These are phyloP conservation scores for Westerdykella aurantiaca DNA, from an alignment of 2,329 filamentous ascomycete genomes.

Conservation along the genomic window DNA sequence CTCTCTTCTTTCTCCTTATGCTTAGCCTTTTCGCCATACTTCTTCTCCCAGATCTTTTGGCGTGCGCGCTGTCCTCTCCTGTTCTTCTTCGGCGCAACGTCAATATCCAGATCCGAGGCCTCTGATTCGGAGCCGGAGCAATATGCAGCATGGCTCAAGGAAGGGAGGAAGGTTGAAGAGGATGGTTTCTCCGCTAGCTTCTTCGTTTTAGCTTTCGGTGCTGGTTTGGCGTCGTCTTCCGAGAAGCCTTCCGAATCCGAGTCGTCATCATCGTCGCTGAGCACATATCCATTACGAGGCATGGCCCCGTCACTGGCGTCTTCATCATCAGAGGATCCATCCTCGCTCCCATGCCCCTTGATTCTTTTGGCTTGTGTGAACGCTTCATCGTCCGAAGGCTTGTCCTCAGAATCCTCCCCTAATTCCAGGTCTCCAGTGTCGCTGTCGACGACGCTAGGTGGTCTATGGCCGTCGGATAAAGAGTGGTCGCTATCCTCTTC, in stretches of 20 bases:
- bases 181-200: conserved; percentile 10
- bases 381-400: conserved; percentile 11
- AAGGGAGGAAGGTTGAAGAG: conserved; percentile 63
- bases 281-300: no score
- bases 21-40: conserved; percentile 66
- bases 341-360: neutral
- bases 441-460: conserved; percentile 28
- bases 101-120: conserved; percentile 53
- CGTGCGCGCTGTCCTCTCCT: conserved; percentile 70
- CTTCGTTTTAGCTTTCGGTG: conserved; percentile 15
- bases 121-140: conserved; percentile 71
- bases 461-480: conserved; percentile 22
- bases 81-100: conserved; percentile 60
- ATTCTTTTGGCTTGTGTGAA: conserved; percentile 1
- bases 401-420: conserved; percentile 16
- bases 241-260: neutral
- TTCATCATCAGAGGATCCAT: neutral
- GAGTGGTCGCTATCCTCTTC: conserved; percentile 29
- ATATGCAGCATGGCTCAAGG: conserved; percentile 71
- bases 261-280: neutral
- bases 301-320: neutral
- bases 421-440: conserved; percentile 16
- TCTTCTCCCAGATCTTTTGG: conserved; percentile 74
- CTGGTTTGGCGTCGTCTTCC: neutral
- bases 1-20: conserved; percentile 51